These are phyloP conservation scores for Nymphaea thermarum DNA, from an alignment of 164 flowering plant species.

Conservation along the genomic window DNA sequence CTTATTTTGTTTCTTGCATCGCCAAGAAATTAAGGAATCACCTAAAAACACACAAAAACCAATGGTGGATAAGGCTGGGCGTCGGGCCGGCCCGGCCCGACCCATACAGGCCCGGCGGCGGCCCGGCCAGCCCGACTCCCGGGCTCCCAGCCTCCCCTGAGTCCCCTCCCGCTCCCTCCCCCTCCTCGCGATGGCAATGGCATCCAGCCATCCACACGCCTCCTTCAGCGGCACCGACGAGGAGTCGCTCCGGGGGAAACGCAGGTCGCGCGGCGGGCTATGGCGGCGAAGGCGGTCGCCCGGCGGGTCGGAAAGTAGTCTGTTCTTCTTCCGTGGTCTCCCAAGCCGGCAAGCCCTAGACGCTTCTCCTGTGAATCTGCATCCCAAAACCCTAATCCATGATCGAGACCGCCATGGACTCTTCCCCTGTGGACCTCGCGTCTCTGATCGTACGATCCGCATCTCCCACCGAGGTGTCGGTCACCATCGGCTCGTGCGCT, in stretches of 20 bases:
- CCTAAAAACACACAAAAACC: too few species aligned
- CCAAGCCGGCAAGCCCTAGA: background rate
- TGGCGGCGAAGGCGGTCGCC: background rate
- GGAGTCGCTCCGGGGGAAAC: background rate
- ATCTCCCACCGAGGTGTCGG: slow-evolving; percentile 35
- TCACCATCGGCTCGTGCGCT: slow-evolving; percentile 50
- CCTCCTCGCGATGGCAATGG: too few species aligned
- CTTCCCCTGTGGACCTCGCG: slow-evolving; percentile 54
- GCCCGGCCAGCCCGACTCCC: too few species aligned
- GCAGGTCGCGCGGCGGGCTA: background rate
- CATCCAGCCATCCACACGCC: too few species aligned
- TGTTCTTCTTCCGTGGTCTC: background rate
- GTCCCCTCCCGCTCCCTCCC: too few species aligned
- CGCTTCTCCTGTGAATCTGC: background rate
- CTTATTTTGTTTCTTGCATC: too few species aligned
- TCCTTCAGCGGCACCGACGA: background rate
- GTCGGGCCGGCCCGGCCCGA: too few species aligned
- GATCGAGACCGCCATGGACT: slow-evolving; percentile 26
- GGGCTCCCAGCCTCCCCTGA: too few species aligned
- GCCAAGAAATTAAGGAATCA: too few species aligned
- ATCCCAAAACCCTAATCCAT: background rate
- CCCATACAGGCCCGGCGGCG: too few species aligned
- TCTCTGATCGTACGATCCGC: slow-evolving; percentile 37
- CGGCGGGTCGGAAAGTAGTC: too few species aligned
- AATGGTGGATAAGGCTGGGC: too few species aligned